A percentile compares a stretch with the other conserved stretches of the same genome.
These are phyloP conservation scores for Pestalotiopsis sp. DNA, from an alignment of 2,329 filamentous ascomycete species.

Conservation along the genomic window DNA sequence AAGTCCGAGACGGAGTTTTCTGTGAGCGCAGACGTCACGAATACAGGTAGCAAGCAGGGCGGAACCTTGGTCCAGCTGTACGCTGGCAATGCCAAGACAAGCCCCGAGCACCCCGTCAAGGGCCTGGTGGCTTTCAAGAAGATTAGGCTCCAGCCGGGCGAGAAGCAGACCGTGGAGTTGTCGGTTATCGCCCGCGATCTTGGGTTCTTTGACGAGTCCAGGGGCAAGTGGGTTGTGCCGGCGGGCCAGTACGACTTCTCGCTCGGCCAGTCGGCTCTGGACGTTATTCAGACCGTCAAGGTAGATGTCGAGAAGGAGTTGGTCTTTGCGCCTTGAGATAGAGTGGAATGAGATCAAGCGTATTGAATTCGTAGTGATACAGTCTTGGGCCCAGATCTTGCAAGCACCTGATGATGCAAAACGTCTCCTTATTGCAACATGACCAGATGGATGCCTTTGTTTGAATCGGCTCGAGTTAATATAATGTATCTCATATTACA, in stretches of 20 bases:
- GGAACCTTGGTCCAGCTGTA: constrained; percentile 62
- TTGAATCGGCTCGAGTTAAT: no score
- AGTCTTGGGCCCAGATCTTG: no score
- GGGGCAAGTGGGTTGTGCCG: constrained; percentile 29
- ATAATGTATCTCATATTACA: no score
- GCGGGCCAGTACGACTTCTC: constrained; percentile 29
- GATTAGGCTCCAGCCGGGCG: constrained; percentile 23
- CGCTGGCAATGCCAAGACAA: constrained; percentile 23
- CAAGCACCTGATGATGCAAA: no score
- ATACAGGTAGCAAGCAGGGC: constrained; percentile 56
- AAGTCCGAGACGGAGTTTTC: constrained; percentile 41
- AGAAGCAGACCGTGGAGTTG: constrained; percentile 20
- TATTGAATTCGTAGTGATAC: neutral
- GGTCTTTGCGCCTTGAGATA: constrained; percentile 5
- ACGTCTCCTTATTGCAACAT: no score
- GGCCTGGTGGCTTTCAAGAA: constrained; percentile 33
- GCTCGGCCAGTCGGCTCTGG: constrained; percentile 26
- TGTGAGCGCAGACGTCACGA: constrained; percentile 58
- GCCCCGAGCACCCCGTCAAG: constrained; percentile 29
- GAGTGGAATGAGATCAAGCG: neutral
- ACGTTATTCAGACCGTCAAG: constrained; percentile 18
- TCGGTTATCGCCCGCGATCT: constrained; percentile 24
- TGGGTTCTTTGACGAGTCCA: constrained; percentile 28
- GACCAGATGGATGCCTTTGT: no score
- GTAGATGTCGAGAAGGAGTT: constrained; percentile 15